Base-by-base conservation (phyloP, 345 rosid species). In the Moringa oleifera region DNA sequence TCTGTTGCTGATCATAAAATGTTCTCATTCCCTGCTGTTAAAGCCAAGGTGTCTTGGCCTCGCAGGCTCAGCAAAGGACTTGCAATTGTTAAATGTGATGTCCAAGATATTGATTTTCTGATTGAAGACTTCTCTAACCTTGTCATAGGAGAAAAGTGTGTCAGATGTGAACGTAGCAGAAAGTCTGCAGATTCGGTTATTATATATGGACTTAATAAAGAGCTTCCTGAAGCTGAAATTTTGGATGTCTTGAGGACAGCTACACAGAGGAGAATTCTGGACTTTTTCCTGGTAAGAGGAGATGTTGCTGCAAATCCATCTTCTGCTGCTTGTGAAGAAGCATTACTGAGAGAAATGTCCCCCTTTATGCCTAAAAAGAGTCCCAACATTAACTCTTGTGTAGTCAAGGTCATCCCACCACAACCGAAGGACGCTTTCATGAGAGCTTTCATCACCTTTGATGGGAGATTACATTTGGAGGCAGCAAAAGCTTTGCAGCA, bases 401-500 rank as follows among this genome's bases (percentile, higher is more conserved):
- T 74, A 25, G 87, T 89, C 60, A 84, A 84, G 66, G 84, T 89
- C 63, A 80, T 68, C 51, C 72, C 78, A 19, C 88, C 98, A 19
- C 80, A 77, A 53, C 77, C 75, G 18, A 76, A 63, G 60, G 88
- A 75, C 57, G 36, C 66, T 57, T 77, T 63, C 61, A 72, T 72
- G 76, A 78, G 59, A 79, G 96, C 96, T 13, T 31, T 62, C 51
- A 79, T 93, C 64, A 84, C 68, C 56, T 93, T 93, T 50, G 97
- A 87, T 70, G 90, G 96, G 59, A 83, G 85, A 68, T 74, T 84
- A 51, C 97, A 89, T 80, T 73, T 93, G 81, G 97, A 93, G 83
- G 98, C 96, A 28, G 96, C 98, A 47, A 85, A 78, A 80, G 98
- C 98, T 64, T 70, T 89, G 84, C 81, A 92, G 73, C 92, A 86